These are phyloP conservation scores for Cucumis melo DNA, from an alignment of 306 rosid species.

Conservation along the genomic window DNA sequence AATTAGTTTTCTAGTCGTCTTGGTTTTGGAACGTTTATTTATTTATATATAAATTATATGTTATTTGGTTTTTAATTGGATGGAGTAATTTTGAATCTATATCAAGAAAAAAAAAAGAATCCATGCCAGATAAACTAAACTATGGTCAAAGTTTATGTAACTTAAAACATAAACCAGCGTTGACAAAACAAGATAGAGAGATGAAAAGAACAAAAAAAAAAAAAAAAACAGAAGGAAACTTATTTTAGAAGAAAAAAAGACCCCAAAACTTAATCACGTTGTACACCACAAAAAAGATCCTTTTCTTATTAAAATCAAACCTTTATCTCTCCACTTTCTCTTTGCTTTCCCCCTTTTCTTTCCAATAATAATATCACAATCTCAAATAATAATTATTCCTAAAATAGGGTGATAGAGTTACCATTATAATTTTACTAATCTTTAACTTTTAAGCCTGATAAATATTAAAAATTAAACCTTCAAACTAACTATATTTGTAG, in stretches of 20 bases:
- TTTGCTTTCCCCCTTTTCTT: background rate
- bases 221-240: background rate
- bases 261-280: background rate
- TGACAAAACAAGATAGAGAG: background rate
- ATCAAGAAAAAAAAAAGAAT: background rate
- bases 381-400: too few relatives aligned
- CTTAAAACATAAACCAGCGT: background rate
- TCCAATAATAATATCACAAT: background rate
- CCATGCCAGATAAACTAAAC: background rate
- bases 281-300: background rate
- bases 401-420: too few relatives aligned
- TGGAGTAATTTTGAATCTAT: background rate
- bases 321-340: background rate
- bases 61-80: background rate
- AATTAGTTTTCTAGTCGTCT: too few relatives aligned
- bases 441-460: too few relatives aligned
- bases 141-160: background rate
- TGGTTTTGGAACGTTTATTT: too few relatives aligned
- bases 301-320: background rate
- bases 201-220: background rate
- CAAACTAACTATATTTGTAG: too few relatives aligned
- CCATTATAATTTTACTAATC: too few relatives aligned
- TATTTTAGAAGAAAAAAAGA: constrained; percentile 1
- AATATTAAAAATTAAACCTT: too few relatives aligned
- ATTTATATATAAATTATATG: background rate